Evolutionary conservation across 306 rosid species (phyloP), one percentile per base, ranked within the genome.

Genomic region (Corylus americana): DNA sequence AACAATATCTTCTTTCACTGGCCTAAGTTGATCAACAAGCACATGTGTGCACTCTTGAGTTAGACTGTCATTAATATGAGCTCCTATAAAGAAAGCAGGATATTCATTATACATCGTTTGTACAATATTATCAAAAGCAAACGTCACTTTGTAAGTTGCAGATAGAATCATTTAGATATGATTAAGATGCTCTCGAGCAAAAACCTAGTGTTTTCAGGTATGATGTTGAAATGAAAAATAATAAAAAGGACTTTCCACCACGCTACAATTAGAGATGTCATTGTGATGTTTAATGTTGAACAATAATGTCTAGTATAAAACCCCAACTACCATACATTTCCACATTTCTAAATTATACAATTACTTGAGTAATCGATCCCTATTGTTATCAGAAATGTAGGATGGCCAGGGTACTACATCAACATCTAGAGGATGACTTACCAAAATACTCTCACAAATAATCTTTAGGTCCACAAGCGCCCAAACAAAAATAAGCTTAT

Each of bases 21-120:
- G 91, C 89, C 72, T 86, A 64, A 83, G 82, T 77, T 91, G 91
- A 77, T 92, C 97, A 68, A 92, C 92, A 86, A 94, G 89, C 42
- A 90, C 89, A 76, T 94, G 97, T n/a, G 98, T 94, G 90, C 95
- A 94, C 81, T 89, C 97, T 67, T 83, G 87, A 82, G 74, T 73
- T 53, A 88, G 78, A 80, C 75, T 79, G 77, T 59, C 74, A 75
- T 81, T 85, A 71, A 88, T 75, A 71, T 66, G 67, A 77, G 95
- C 97, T 80, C 98, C 98, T 94, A 77, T 18, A 64, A 86, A 71
- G 76, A 82, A 80, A 84, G 72, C 63, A 71, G 9, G 70, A 69
- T 37, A 72, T 68, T 77, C 14, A 66, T 81, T 39, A 25, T 67
- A 39, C 67, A 77, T 39, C 61, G 53, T 69, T 74, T 74, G 62